Evolutionary conservation across 805 yeast species (phyloP).

Genomic region (Wickerhamiella vanderwaltii): DNA sequence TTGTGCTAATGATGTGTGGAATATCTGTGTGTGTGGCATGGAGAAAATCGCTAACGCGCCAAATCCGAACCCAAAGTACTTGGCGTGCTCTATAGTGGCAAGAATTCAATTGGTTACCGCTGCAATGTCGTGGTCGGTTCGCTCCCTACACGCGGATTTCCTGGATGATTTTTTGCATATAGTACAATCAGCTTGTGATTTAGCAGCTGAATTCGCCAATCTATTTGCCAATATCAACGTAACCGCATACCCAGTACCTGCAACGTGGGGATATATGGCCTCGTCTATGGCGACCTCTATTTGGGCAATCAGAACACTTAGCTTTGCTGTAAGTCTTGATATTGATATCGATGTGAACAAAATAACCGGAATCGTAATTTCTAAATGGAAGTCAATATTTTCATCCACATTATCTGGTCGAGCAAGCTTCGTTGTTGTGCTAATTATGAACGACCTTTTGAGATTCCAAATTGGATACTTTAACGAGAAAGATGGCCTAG

Average conservation of each 20-base stretch:
- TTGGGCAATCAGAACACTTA: conserved; percentile 17
- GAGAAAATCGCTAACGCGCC: background rate
- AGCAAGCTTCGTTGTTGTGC: conserved; percentile 35
- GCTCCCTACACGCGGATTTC: background rate
- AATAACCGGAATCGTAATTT: conserved; percentile 17
- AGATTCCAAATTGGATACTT: conserved; percentile 16
- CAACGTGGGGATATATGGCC: conserved; percentile 12
- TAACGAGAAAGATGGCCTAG: conserved; percentile 11
- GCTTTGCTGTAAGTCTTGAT: conserved; percentile 19
- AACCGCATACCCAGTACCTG: conserved; percentile 12
- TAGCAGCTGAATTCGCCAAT: conserved; percentile 15
- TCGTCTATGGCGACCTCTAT: conserved; percentile 15
- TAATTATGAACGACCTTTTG: conserved; percentile 31
- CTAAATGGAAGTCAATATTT: conserved; percentile 24
- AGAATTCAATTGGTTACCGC: background rate
- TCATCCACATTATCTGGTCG: conserved; percentile 30
- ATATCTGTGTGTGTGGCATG: background rate
- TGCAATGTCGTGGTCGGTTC: conserved; percentile 1
- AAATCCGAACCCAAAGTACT: background rate
- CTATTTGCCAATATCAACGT: conserved; percentile 13
- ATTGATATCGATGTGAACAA: conserved; percentile 23
- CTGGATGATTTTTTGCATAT: background rate
- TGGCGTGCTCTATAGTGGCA: background rate
- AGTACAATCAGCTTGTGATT: conserved; percentile 1
- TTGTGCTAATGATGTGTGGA: background rate